These are phyloP conservation scores for Parafenestella ontariensis DNA, from an alignment of 2,329 filamentous ascomycete genomes.

Conservation along the genomic window DNA sequence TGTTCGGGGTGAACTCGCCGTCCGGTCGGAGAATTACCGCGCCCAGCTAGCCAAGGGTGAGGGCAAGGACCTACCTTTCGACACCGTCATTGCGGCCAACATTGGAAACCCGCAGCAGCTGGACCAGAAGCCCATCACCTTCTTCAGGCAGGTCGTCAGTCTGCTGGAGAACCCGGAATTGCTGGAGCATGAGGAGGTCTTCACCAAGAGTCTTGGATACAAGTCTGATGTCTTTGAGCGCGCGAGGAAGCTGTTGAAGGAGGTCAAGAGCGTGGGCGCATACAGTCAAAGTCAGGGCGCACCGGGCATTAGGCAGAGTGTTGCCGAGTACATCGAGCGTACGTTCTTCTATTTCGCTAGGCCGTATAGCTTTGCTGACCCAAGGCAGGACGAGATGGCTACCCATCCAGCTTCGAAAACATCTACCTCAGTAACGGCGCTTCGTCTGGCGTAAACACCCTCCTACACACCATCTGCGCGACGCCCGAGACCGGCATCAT, in stretches of 20 bases:
- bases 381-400: constrained; percentile 79
- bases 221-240: constrained; percentile 87
- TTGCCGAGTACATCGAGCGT: constrained; percentile 93
- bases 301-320: constrained; percentile 83
- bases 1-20: constrained; percentile 92
- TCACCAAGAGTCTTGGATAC: constrained; percentile 80
- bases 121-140: constrained; percentile 98
- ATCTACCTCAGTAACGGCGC: constrained; percentile 93
- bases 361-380: constrained; percentile 16
- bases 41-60: constrained; percentile 69
- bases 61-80: constrained; percentile 77
- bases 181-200: constrained; percentile 81
- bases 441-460: constrained; percentile 91
- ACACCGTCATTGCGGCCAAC: constrained; percentile 93
- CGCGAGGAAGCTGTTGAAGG: constrained; percentile 78
- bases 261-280: constrained; percentile 90
- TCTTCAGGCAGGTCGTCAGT: constrained; percentile 96
- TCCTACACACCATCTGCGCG: constrained; percentile 87
- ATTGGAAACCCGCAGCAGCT: constrained; percentile 99
- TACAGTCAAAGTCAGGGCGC: constrained; percentile 95
- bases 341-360: constrained; percentile 41
- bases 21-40: constrained; percentile 91
- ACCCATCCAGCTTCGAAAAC: constrained; percentile 77
- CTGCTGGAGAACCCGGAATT: constrained; percentile 88
- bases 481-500: constrained; percentile 80